Percentiles rank a stretch among this genome's conserved stretches.
Evolutionary conservation across 2,329 filamentous ascomycete genomes (phyloP).

Genomic region (Phaeophleospora eucalypticola): DNA sequence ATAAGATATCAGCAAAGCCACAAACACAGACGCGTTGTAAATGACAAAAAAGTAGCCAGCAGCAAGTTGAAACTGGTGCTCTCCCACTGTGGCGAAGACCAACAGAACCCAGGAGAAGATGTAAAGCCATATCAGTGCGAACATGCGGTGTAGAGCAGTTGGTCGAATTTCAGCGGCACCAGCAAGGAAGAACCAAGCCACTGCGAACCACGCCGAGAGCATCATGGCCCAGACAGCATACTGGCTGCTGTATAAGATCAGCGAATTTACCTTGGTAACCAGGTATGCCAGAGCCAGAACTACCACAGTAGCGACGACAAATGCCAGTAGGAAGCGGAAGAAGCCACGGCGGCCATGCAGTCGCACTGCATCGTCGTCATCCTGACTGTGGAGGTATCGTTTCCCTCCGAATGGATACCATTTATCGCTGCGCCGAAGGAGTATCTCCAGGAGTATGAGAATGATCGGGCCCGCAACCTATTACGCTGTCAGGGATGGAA

Average conservation of each 20-base stretch:
- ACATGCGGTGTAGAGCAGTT: constrained; percentile 78
- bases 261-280: constrained; percentile 76
- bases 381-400: constrained; percentile 57
- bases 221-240: constrained; percentile 87
- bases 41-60: constrained; percentile 79
- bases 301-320: constrained; percentile 63
- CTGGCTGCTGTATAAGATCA: constrained; percentile 83
- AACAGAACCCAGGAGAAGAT: constrained; percentile 67
- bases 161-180: constrained; percentile 76
- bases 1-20: constrained; percentile 70
- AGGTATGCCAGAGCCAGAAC: constrained; percentile 70
- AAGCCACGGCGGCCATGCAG: constrained; percentile 77
- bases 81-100: constrained; percentile 68
- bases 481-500: not conserved
- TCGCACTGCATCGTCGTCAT: constrained; percentile 55
- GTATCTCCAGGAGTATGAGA: constrained; percentile 63
- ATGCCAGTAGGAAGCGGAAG: constrained; percentile 75
- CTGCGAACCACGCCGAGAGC: constrained; percentile 71
- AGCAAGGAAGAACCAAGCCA: constrained; percentile 77
- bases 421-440: constrained; percentile 69
- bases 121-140: constrained; percentile 81
- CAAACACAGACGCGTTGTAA: constrained; percentile 69
- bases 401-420: constrained; percentile 80
- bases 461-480: constrained; percentile 62
- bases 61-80: constrained; percentile 67